Evolutionary conservation across 805 yeast genomes (phyloP).

Genomic region (Maudiozyma saulgeensis): DNA sequence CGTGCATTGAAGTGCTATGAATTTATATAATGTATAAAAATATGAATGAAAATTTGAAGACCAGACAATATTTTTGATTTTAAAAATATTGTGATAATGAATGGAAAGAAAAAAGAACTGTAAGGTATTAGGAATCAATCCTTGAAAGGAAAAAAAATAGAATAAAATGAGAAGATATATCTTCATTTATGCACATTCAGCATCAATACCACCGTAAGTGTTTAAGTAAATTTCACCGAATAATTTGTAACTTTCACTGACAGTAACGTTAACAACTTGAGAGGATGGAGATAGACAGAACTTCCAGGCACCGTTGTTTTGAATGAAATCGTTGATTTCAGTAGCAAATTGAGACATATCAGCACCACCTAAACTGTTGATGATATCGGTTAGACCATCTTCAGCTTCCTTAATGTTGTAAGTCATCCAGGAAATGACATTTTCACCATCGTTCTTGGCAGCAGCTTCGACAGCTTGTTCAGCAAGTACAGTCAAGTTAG

Average conservation of each 20-base stretch:
- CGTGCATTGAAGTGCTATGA: too few species aligned
- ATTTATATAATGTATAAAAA: too few species aligned
- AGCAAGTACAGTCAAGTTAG: neutral
- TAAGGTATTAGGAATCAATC: neutral
- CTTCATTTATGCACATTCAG: neutral
- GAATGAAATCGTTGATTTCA: slow-evolving; percentile 1
- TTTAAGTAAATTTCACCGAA: slow-evolving; percentile 2
- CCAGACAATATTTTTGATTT: too few species aligned
- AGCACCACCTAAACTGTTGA: neutral
- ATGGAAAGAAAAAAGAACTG: neutral
- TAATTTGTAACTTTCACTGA: neutral
- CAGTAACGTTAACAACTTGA: neutral
- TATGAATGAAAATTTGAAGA: too few species aligned
- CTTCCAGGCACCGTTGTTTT: slow-evolving; percentile 1
- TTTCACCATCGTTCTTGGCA: neutral
- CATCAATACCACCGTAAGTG: slow-evolving; percentile 1
- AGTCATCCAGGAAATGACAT: slow-evolving; percentile 1
- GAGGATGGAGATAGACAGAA: slow-evolving; percentile 1
- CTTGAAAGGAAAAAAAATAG: neutral
- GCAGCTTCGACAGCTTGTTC: neutral
- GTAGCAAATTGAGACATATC: neutral
- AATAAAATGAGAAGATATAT: neutral
- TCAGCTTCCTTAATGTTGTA: slow-evolving; percentile 1
- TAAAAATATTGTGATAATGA: too few species aligned
- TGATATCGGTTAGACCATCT: neutral